Evolutionary conservation across 2,329 filamentous ascomycete genomes (phyloP), one percentile per base, ranked within the genome.

Genomic region (Byssothecium circinans): DNA sequence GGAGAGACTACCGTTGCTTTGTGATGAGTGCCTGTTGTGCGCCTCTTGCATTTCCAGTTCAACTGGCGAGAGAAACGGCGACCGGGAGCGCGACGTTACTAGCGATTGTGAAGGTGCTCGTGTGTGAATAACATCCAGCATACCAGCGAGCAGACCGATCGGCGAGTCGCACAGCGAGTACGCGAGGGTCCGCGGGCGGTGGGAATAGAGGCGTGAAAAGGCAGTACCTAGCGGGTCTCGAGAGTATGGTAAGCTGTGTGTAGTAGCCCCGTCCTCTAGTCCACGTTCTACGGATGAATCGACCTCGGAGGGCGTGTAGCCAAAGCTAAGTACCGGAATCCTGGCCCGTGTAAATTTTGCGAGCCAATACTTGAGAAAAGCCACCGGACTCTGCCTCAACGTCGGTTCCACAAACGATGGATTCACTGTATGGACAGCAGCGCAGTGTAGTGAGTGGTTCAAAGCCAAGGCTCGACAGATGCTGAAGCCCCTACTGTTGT

Each of bases 351-450:
- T 71, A 7, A 73, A 19, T 73, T 64, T 53, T 56, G 81, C 83
- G 18, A 83, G 50, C 1, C 72, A 76, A 74, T 81, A 84, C 57
- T 81, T 83, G 8, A 77, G 53, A 76, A 79, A 86, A 20, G 74
- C 75, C 19, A 76, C 48, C 0, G 77, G 75, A 1, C 75, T 73
- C 2, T 67, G 64, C 15, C 69, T 67, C 1, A 77, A 53, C 8
- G 58, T 78, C 2, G 85, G 85, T 27, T 74, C 62, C 1, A 64
- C 62, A 11, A 86, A 69, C 0, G 78, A 74, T 2, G 84, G 83
- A 10, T 81, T 80, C 34, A 85, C 76, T 3, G 86, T 75, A 64
- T 87, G 83, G 1, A 81, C 74, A 0, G 81, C 85, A 4, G 84
- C 55, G 57, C 84, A 86, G 29, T 75, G 78, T 14, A 74, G 64